Base-by-base conservation (phyloP, 108 stramenopile species). In the Aurantiochytrium sp. region DNA sequence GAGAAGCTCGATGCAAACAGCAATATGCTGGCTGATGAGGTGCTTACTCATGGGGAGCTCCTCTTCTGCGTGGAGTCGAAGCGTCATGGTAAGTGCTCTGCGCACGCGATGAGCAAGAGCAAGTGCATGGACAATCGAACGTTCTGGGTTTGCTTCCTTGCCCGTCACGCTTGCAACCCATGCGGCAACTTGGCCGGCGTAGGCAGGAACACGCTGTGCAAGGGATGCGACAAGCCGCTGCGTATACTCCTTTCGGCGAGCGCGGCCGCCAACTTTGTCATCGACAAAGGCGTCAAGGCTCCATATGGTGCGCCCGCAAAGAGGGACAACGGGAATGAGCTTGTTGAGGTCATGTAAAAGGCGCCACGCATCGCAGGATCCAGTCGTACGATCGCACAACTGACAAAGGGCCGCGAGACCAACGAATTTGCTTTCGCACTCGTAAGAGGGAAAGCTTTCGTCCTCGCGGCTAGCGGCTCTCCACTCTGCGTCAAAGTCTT, bases 401-500 rank as follows among this genome's bases (percentile, higher is more conserved):
- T 12, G 49, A 45, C 51, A 83, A 12, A 83, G 76, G 19, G 51
- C 76, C 5, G 76, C 45, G 76, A 83, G 4, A 25, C 76, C 76
- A 12, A 83, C 51, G 4, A 83, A 23, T 18, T 53, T 83, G n/a
- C 25, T 23, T 28, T 83, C 76, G 76, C 76, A 83, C 76, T 47
- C 76, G 51, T 83, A 83, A 12, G 49, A 53, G 51, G 76, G 76
- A 23, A 83, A 83, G 4, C n/a, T 53, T 45, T 83, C 76, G 12
- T 47, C 51, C 76, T 83, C 76, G n/a, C 51, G 76, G 51, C 51
- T 83, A 12, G 76, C 76, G n/a, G 76, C 76, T 45, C 49, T 6
- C 76, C 76, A 83, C 76, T 83, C 76, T 6, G 76, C 76, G n/a
- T 83, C 76, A 23, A 83, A 23, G 76, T 83, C 76, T 18, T 28